phyloP scores from a whole-genome alignment of 2,329 filamentous ascomycete genomes.

The Cyclaneusma minus region DNA sequence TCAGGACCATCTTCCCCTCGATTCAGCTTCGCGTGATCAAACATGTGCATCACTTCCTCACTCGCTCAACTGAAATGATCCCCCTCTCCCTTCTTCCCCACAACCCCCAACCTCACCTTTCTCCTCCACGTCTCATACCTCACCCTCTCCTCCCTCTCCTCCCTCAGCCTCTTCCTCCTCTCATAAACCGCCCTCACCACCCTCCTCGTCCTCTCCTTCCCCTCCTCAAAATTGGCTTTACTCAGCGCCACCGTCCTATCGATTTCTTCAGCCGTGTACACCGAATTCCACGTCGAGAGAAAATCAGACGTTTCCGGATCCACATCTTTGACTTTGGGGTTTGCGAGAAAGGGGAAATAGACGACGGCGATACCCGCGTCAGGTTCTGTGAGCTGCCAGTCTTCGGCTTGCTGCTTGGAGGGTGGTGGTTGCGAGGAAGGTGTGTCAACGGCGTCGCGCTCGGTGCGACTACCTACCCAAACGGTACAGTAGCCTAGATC shows the following conservation, averaged over 20 bases:
- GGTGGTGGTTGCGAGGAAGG: slow-evolving; percentile 18
- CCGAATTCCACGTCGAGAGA: slow-evolving; percentile 94
- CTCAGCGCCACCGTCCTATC: slow-evolving; percentile 73
- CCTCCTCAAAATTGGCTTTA: slow-evolving; percentile 73
- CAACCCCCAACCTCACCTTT: slow-evolving; percentile 31
- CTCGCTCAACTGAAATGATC: slow-evolving; percentile 51
- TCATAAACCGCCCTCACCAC: slow-evolving; percentile 85
- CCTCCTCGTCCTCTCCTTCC: slow-evolving; percentile 58
- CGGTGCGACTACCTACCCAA: slow-evolving; percentile 78
- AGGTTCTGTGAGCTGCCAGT: slow-evolving; percentile 57
- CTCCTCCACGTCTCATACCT: slow-evolving; percentile 27
- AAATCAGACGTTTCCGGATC: slow-evolving; percentile 74
- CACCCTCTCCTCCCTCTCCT: slow-evolving; percentile 31
- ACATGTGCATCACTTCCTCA: slow-evolving; percentile 52
- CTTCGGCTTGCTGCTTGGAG: slow-evolving; percentile 40
- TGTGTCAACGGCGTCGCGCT: slow-evolving; percentile 40
- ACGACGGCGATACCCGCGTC: slow-evolving; percentile 77
- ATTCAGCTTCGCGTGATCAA: slow-evolving; percentile 17
- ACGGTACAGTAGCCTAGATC: slow-evolving; percentile 84
- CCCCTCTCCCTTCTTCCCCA: slow-evolving; percentile 39
- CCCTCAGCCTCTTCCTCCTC: slow-evolving; percentile 59
- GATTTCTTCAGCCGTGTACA: slow-evolving; percentile 83
- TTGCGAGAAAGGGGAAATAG: slow-evolving; percentile 81
- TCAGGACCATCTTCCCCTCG: background rate
- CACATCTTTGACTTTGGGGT: slow-evolving; percentile 65